Base-by-base conservation (phyloP, 768 basidiomycete genomes). In the Basidioascus undulatus region DNA sequence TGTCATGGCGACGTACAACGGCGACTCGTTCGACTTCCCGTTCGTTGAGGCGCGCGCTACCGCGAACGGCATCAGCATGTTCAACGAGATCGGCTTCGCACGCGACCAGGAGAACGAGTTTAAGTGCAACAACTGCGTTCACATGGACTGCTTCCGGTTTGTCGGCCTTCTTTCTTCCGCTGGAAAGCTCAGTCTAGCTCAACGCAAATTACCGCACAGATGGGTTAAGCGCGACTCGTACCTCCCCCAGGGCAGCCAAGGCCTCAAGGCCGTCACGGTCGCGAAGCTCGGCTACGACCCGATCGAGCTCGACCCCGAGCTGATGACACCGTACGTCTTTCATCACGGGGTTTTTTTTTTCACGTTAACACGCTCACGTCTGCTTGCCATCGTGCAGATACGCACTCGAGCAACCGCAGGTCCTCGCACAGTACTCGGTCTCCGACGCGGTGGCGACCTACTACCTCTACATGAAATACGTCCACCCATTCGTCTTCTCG, bases 401-500 rank as follows among this genome's bases (percentile, higher is more conserved):
- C 59, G 92, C 92, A 0, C 65, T 82, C 57, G 92, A 96, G 53
- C 83, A 87, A 49, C 92, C 92, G 0, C 87, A 96, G 54, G 59
- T 72, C 2, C 71, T 98, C 15, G 89, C 92, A 0, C 82, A 87
- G 53, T 98, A 98, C 59, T 96, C 92, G 50, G 92, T 98, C 21
- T 98, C 92, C 57, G 92, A 98, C 67, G 92, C 92, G 0, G 92
- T 96, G 9, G 89, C 92, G n/a, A 98, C 92, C 1, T 96, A 98
- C 57, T 96, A 96, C 58, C 69, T 98, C 27, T 96, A 98, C 62
- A 98, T 96, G 92, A 98, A 96, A 86, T 98, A 98, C 52, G 87
- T 98, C 9, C 87, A 96, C 54, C 92, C 92, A 0, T 98, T 98
- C 67, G 82, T 98, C 47, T 98, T 98, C 63, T 96, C 92, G 8